These are phyloP conservation scores for Geotrichum candidum DNA, from an alignment of 1,139 yeast genomes.

Conservation along the genomic window DNA sequence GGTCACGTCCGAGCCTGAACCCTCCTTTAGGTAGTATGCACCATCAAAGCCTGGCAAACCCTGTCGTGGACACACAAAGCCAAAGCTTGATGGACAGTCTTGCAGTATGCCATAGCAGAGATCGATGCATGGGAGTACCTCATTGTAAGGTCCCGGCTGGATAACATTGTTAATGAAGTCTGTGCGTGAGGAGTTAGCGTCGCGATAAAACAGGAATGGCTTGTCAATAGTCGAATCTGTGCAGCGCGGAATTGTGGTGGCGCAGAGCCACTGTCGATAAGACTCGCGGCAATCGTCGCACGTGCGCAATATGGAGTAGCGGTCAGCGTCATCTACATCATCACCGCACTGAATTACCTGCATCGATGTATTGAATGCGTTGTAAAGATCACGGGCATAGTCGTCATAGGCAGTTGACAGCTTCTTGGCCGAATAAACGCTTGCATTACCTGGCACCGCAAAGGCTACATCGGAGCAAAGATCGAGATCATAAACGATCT, in stretches of 20 bases:
- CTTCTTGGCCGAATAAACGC: constrained; percentile 30
- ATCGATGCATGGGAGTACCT: constrained; percentile 79
- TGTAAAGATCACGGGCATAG: constrained; percentile 50
- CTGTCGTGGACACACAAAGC: constrained; percentile 55
- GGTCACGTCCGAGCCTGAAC: constrained; percentile 5
- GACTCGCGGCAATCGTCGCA: constrained; percentile 69
- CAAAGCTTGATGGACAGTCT: constrained; percentile 75
- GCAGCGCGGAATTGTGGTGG: constrained; percentile 88
- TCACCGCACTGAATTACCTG: constrained; percentile 77
- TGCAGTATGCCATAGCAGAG: constrained; percentile 73
- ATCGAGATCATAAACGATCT: constrained; percentile 62
- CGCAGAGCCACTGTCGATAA: constrained; percentile 85
- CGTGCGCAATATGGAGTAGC: constrained; percentile 65
- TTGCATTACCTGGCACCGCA: constrained; percentile 64
- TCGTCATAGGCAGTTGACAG: constrained; percentile 53
- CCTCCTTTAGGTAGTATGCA: constrained; percentile 13
- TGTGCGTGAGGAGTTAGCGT: constrained; percentile 54
- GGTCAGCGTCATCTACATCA: constrained; percentile 45
- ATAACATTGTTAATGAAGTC: constrained; percentile 51
- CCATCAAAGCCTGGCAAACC: constrained; percentile 17
- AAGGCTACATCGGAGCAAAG: constrained; percentile 83
- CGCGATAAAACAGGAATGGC: constrained; percentile 46
- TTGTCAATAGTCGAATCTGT: constrained; percentile 44
- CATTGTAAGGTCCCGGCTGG: constrained; percentile 65
- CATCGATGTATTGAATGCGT: constrained; percentile 68